Conservation (phyloP, 2,329 filamentous ascomycete genomes). For the Pseudogymnoascus sp. region DNA sequence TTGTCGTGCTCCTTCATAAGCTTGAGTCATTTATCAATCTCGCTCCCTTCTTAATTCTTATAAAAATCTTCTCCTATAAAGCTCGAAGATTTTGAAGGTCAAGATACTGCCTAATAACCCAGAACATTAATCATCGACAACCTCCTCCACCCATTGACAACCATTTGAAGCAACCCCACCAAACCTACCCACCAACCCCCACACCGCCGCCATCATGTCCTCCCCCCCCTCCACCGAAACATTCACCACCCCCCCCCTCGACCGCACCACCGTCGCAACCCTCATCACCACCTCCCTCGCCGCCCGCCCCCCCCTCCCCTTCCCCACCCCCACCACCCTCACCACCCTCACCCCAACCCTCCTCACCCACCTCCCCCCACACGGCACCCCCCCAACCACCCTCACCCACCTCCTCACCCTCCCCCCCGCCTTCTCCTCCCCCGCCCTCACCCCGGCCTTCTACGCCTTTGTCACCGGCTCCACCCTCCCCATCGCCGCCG, state of each 20-base stretch:
- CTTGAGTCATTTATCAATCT: neutral
- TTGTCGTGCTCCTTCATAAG: neutral
- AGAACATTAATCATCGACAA: neutral
- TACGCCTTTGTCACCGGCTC: conserved; percentile 88
- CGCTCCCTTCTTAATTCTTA: neutral
- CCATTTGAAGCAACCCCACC: neutral
- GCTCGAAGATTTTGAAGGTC: neutral
- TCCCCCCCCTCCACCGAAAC: neutral
- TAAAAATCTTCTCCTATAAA: neutral
- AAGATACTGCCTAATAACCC: neutral
- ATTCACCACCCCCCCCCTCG: neutral
- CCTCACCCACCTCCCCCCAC: neutral
- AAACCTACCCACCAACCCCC: neutral
- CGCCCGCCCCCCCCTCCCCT: neutral
- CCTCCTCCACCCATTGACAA: neutral
- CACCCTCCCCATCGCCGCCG: conserved; percentile 65
- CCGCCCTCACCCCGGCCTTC: conserved; percentile 39
- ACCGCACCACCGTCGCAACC: neutral
- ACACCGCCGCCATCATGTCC: neutral
- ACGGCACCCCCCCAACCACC: neutral
- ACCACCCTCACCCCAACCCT: neutral
- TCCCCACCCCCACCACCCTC: neutral
- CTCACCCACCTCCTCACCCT: neutral
- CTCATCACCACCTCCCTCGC: neutral
- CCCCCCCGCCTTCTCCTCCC: neutral